These are phyloP conservation scores for Neophaeococcomyces mojaviensis DNA, from an alignment of 2,329 filamentous ascomycete genomes.

Conservation along the genomic window DNA sequence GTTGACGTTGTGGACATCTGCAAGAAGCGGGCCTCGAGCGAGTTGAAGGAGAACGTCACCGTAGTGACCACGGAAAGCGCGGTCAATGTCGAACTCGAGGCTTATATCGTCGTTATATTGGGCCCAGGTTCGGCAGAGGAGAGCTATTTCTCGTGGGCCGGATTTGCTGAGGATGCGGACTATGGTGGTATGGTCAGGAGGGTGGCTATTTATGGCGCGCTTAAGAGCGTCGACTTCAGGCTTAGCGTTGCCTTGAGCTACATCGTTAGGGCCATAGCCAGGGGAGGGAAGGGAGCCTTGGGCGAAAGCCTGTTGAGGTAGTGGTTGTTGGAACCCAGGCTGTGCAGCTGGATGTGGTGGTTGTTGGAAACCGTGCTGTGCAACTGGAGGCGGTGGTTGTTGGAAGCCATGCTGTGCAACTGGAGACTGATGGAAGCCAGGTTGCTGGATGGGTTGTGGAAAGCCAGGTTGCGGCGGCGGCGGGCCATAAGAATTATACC, in stretches of 20 bases:
- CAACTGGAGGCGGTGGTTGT: conserved; percentile 14
- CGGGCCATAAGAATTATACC: conserved; percentile 22
- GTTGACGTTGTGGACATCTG: conserved; percentile 65
- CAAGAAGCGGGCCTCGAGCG: conserved; percentile 66
- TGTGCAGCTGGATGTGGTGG: conserved; percentile 26
- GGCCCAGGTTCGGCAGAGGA: conserved; percentile 60
- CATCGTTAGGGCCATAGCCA: conserved; percentile 62
- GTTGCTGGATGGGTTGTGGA: conserved; percentile 21
- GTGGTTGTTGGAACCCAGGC: conserved; percentile 30
- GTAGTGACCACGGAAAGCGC: conserved; percentile 52
- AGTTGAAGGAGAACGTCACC: conserved; percentile 63
- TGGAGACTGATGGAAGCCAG: conserved; percentile 28
- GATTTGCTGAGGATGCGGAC: conserved; percentile 64
- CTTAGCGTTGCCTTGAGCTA: conserved; percentile 58
- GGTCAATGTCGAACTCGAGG: conserved; percentile 67
- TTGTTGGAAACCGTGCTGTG: conserved; percentile 25
- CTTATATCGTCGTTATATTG: conserved; percentile 67
- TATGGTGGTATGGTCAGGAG: conserved; percentile 73
- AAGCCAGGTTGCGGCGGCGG: conserved; percentile 26
- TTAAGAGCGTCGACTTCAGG: conserved; percentile 65
- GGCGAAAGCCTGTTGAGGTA: conserved; percentile 30
- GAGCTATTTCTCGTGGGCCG: conserved; percentile 69
- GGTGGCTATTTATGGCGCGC: conserved; percentile 86
- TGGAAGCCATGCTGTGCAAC: conserved; percentile 13
- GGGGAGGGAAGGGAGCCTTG: conserved; percentile 51